Evolutionary conservation across 257 asterid genomes (phyloP).

Genomic region (Solanum phureja): DNA sequence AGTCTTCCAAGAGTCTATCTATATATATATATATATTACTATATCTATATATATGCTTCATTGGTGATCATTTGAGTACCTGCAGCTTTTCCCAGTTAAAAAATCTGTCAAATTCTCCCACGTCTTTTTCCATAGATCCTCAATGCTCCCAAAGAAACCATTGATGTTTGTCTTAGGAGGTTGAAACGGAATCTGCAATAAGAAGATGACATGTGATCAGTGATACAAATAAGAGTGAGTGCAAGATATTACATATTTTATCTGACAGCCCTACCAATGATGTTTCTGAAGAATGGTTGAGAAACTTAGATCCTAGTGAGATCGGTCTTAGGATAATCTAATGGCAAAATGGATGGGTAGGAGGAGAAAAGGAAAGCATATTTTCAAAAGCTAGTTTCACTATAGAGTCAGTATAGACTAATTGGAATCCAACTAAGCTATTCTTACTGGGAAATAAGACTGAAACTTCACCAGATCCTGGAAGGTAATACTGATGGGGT

Average conservation of each 20-base stretch:
- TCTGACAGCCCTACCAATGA: neutral
- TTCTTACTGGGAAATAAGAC: neutral
- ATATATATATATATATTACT: neutral
- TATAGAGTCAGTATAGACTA: neutral
- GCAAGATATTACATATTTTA: neutral
- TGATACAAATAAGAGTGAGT: neutral
- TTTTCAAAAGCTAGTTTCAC: neutral
- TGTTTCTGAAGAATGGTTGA: neutral
- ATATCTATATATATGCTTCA: neutral
- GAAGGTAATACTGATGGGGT: neutral
- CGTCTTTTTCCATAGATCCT: slow-evolving; percentile 56
- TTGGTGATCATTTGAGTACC: slow-evolving; percentile 24
- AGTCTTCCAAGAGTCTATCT: too few relatives aligned
- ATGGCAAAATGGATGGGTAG: neutral
- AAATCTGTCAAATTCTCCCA: slow-evolving; percentile 53
- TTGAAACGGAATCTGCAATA: slow-evolving; percentile 65
- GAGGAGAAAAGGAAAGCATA: neutral
- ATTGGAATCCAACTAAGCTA: neutral
- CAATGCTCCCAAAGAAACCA: slow-evolving; percentile 73
- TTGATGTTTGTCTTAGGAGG: slow-evolving; percentile 60
- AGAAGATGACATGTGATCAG: neutral
- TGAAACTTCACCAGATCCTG: neutral
- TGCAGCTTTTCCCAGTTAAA: slow-evolving; percentile 79
- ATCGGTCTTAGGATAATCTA: neutral
- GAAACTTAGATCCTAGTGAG: neutral